A percentile compares a stretch with the other conserved stretches of the same genome.
Conservation (phyloP, 1,139 yeast species). For the Suhomyces anneliseae region DNA sequence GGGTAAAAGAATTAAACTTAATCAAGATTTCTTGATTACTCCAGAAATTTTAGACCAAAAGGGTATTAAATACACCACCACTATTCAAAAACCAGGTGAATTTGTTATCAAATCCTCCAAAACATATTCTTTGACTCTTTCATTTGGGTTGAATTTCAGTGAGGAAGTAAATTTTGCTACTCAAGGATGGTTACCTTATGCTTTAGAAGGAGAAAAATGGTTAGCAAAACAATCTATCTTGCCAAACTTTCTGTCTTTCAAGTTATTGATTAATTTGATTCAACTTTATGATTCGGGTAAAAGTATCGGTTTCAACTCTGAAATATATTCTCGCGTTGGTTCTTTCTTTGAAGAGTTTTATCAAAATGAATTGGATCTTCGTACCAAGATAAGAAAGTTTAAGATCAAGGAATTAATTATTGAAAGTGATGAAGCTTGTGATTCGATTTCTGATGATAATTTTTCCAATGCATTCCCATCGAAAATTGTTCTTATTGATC, state of each 20-base stretch:
- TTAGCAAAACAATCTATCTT: conserved; percentile 46
- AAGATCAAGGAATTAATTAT: conserved; percentile 34
- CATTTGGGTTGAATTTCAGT: conserved; percentile 55
- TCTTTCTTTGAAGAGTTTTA: conserved; percentile 31
- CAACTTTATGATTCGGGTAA: conserved; percentile 38
- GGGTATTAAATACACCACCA: conserved; percentile 48
- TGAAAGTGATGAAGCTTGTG: conserved; percentile 28
- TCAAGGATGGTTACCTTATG: conserved; percentile 54
- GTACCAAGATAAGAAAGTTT: conserved; percentile 37
- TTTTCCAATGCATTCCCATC: conserved; percentile 54
- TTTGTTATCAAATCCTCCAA: conserved; percentile 57
- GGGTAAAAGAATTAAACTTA: conserved; percentile 16
- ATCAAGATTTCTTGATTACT: conserved; percentile 47
- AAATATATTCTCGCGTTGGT: conserved; percentile 30
- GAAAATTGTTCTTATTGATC: conserved; percentile 42
- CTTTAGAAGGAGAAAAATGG: conserved; percentile 54
- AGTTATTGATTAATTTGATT: conserved; percentile 47
- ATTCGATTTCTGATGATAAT: conserved; percentile 53
- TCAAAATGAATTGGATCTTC: conserved; percentile 39
- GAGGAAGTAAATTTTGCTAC: conserved; percentile 62
- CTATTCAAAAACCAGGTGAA: conserved; percentile 62
- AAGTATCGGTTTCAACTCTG: conserved; percentile 30
- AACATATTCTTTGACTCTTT: conserved; percentile 48
- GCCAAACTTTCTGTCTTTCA: conserved; percentile 53
- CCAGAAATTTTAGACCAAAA: conserved; percentile 47